A percentile compares a stretch with the other conserved stretches of the same genome.
These are phyloP conservation scores for Pyrenochaeta sp. DNA, from an alignment of 2,329 filamentous ascomycete species.

Conservation along the genomic window DNA sequence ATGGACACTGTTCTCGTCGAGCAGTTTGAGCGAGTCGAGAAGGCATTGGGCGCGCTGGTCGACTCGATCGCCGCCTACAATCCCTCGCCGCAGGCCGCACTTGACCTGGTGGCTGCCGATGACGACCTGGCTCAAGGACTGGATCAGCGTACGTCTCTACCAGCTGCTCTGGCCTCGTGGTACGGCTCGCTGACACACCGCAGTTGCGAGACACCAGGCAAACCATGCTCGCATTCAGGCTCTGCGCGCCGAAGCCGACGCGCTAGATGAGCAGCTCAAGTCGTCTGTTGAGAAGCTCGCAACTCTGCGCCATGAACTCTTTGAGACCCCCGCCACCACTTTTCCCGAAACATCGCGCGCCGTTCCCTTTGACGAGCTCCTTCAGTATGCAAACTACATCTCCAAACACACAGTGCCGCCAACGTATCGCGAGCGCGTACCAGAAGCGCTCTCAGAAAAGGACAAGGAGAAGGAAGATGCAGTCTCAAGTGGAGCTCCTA, in stretches of 20 bases:
- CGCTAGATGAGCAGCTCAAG: slow-evolving; percentile 76
- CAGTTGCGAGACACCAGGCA: slow-evolving; percentile 77
- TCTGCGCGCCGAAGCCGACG: slow-evolving; percentile 71
- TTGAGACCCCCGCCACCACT: slow-evolving; percentile 54
- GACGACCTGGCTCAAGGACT: slow-evolving; percentile 71
- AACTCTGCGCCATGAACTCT: slow-evolving; percentile 75
- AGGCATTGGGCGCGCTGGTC: slow-evolving; percentile 70
- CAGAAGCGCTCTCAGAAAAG: slow-evolving; percentile 22
- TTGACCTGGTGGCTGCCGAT: slow-evolving; percentile 76
- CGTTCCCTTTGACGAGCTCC: slow-evolving; percentile 75
- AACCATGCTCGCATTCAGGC: slow-evolving; percentile 74
- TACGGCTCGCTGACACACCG: slow-evolving; percentile 10
- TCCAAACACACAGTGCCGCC: slow-evolving; percentile 81
- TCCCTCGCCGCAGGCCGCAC: slow-evolving; percentile 72
- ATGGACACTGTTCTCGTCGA: slow-evolving; percentile 55
- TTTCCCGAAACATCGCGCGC: slow-evolving; percentile 53
- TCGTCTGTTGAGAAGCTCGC: slow-evolving; percentile 75
- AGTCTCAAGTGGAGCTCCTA: slow-evolving; percentile 30
- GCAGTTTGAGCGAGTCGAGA: slow-evolving; percentile 57
- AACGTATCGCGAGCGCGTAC: slow-evolving; percentile 52
- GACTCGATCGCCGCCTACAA: slow-evolving; percentile 86
- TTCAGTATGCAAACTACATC: slow-evolving; percentile 80
- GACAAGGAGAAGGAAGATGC: slow-evolving; percentile 30
- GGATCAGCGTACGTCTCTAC: slow-evolving; percentile 63
- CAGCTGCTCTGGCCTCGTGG: not conserved